phyloP scores from a whole-genome alignment of 257 asterid species.

The Anisodus tanguticus region DNA sequence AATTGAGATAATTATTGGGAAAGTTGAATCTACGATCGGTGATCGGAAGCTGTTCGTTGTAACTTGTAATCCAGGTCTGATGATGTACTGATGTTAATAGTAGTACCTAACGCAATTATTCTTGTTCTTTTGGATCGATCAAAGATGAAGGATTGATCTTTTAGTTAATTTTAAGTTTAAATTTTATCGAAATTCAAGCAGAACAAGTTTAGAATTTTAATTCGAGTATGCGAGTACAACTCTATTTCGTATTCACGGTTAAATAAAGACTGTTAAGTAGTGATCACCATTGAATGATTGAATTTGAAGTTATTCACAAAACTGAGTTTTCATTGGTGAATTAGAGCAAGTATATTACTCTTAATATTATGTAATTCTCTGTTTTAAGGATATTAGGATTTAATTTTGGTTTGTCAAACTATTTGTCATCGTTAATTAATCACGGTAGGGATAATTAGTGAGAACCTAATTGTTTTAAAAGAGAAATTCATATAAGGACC shows the following conservation, averaged over 20 bases:
- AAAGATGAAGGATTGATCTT: background rate
- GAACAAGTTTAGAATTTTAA: background rate
- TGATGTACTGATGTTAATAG: background rate
- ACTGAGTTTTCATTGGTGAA: background rate
- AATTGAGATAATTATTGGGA: background rate
- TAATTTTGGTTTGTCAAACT: background rate
- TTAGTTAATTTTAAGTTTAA: background rate
- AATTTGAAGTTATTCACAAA: background rate
- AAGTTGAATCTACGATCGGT: slow-evolving; percentile 32
- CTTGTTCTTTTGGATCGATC: too few relatives aligned
- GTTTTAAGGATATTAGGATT: background rate
- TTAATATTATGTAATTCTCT: background rate
- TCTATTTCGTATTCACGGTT: background rate
- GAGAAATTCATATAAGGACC: background rate
- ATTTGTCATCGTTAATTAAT: background rate
- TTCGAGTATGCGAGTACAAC: background rate
- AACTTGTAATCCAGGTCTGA: slow-evolving; percentile 40
- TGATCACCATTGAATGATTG: background rate
- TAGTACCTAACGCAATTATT: background rate
- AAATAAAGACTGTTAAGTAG: background rate
- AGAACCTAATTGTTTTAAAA: background rate
- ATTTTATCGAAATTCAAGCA: background rate
- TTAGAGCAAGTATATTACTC: background rate
- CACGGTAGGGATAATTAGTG: background rate
- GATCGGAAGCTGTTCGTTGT: slow-evolving; percentile 41